Percentiles rank a stretch among this genome's conserved stretches.
phyloP scores from a whole-genome alignment of 2,329 filamentous ascomycete genomes.

The Aspergillus glaucus region DNA sequence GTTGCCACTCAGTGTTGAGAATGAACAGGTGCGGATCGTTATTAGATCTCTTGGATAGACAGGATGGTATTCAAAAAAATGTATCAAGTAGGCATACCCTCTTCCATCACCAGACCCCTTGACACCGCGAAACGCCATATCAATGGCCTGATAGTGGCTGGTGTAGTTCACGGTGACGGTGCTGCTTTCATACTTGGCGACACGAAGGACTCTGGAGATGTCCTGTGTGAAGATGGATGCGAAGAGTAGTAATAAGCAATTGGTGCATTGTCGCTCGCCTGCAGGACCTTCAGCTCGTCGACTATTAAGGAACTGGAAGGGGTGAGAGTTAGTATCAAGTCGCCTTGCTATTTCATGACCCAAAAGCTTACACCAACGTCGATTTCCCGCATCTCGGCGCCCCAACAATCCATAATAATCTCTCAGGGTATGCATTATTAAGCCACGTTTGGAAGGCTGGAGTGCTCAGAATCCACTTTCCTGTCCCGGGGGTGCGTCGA shows the following conservation, averaged over 20 bases:
- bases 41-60: too few relatives aligned
- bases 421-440: not conserved
- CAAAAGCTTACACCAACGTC: not conserved
- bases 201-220: too few relatives aligned
- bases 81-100: too few relatives aligned
- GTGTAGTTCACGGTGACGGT: too few relatives aligned
- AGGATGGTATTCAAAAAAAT: too few relatives aligned
- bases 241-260: not conserved
- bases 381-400: conserved; percentile 2
- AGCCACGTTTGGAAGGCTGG: not conserved
- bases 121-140: too few relatives aligned
- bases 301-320: not conserved
- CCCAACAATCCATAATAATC: conserved; percentile 1
- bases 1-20: not conserved
- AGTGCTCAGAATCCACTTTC: conserved; percentile 1
- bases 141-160: too few relatives aligned
- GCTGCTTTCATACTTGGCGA: too few relatives aligned
- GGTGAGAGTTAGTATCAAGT: not conserved
- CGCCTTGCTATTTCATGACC: not conserved
- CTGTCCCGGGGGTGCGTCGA: not conserved
- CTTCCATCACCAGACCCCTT: too few relatives aligned
- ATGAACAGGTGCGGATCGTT: too few relatives aligned
- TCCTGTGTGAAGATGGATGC: too few relatives aligned
- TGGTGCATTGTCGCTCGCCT: not conserved
- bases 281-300: not conserved